These are phyloP conservation scores for Erodium texanum DNA, from an alignment of 441 rosid species.

Conservation along the genomic window DNA sequence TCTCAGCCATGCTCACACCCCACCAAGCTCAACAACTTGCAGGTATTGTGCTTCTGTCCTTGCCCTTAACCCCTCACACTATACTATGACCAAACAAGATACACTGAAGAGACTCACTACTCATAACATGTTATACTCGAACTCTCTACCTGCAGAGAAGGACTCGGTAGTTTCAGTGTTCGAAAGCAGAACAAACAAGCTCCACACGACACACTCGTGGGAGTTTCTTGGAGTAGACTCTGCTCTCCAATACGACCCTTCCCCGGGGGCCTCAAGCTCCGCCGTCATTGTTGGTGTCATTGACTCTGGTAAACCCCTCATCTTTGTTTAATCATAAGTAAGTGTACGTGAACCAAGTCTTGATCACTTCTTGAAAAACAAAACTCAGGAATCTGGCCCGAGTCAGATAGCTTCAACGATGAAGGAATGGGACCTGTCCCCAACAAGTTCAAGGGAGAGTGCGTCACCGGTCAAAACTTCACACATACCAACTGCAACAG, in stretches of 20 bases:
- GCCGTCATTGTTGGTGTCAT: slow-evolving; percentile 38
- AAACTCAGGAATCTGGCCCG: slow-evolving; percentile 40
- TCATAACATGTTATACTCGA: neutral
- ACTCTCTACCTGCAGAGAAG: slow-evolving; percentile 22
- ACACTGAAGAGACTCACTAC: neutral
- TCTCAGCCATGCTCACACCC: slow-evolving; percentile 40
- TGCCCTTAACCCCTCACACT: neutral
- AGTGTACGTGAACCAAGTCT: too few species aligned
- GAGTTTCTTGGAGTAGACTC: slow-evolving; percentile 37
- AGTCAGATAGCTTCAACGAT: slow-evolving; percentile 40
- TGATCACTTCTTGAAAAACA: neutral
- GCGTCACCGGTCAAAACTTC: slow-evolving; percentile 34
- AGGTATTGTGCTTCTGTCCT: slow-evolving; percentile 12
- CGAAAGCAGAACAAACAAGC: slow-evolving; percentile 27
- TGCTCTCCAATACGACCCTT: slow-evolving; percentile 14
- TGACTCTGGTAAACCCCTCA: slow-evolving; percentile 27
- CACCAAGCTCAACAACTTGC: slow-evolving; percentile 32
- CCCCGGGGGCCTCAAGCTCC: slow-evolving; percentile 18
- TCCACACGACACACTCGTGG: slow-evolving; percentile 58
- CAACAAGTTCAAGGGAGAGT: slow-evolving; percentile 37
- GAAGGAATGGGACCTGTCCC: slow-evolving; percentile 36
- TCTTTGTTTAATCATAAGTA: neutral
- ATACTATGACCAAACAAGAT: too few species aligned
- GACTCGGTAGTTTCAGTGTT: slow-evolving; percentile 34
- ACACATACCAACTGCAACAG: slow-evolving; percentile 28